Conservation (phyloP, 176 grass and related monocot species). For the Aegilops umbellulata region DNA sequence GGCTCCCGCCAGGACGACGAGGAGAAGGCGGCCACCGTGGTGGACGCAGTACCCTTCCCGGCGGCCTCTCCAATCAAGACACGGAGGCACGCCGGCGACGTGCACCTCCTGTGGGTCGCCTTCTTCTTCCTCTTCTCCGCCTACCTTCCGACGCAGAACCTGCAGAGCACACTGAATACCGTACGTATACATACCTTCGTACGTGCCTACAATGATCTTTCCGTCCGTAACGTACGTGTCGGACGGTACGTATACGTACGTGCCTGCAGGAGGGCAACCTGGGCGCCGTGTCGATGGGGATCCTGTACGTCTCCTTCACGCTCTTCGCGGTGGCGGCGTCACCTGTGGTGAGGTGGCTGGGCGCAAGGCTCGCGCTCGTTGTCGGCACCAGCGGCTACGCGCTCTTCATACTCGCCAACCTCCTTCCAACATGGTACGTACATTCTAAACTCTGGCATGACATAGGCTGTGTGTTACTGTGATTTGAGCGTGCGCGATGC, state of each 20-base stretch:
- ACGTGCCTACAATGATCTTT: background rate
- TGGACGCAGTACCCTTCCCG: background rate
- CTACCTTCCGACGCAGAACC: slow-evolving; percentile 12
- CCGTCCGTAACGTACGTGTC: background rate
- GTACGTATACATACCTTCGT: background rate
- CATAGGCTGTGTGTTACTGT: background rate
- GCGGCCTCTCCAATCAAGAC: background rate
- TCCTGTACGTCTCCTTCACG: slow-evolving; percentile 73
- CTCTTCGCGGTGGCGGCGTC: slow-evolving; percentile 61
- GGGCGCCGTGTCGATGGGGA: slow-evolving; percentile 64
- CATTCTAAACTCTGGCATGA: background rate
- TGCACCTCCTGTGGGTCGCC: background rate
- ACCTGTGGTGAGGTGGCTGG: slow-evolving; percentile 48
- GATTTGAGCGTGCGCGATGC: too few species aligned
- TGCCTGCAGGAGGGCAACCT: slow-evolving; percentile 48
- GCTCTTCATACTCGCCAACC: slow-evolving; percentile 80
- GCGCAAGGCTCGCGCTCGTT: slow-evolving; percentile 63
- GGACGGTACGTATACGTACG: too few species aligned
- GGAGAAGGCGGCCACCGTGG: background rate
- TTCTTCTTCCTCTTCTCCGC: slow-evolving; percentile 18
- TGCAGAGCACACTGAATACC: background rate
- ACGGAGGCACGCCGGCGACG: slow-evolving; percentile 6
- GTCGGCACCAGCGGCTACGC: slow-evolving; percentile 71
- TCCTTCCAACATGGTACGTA: slow-evolving; percentile 63
- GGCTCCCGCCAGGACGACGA: background rate